Evolutionary conservation across 257 asterid species (phyloP), one percentile per base, ranked within the genome.

Genomic region (Ocimum tenuiflorum): DNA sequence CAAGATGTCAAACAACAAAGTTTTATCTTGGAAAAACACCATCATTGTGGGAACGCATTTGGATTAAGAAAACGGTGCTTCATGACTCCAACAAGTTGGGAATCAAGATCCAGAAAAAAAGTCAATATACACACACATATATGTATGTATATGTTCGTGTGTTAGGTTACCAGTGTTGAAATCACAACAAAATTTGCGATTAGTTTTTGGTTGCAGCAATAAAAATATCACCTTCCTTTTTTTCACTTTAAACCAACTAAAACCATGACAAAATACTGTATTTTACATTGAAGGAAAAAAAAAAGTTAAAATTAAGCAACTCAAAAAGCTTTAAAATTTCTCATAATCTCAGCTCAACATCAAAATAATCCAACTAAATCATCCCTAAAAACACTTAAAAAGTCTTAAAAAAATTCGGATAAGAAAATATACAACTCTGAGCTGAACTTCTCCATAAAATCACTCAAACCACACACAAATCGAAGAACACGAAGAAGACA

Each of bases 21-120:
- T 54, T 54, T 2, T n/a, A 4, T 54, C n/a, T 24, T 5, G 20
- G 18, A 9, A 54, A 54, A 12, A 54, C 41, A 54, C 10, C 17
- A 27, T 27, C 4, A 54, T 54, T 27, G 22, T 27, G 41, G 6
- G 45, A 33, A 15, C 31, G 4, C 60, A 68, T 23, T 79, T 24
- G 62, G 38, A 58, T 68, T 9, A 15, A 29, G 1, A 36, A 33
- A 33, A 53, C 48, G 35, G 60, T 60, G 64, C 57, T 43, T 46
- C 46, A 22, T 27, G 65, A 19, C 60, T 65, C 72, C 79, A 72
- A 56, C 75, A 68, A 47, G 62, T 36, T 36, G 49, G 62, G 68
- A 70, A 75, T 78, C 83, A 62, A 73, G 71, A 75, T 73, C 76
- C 65, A 45, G 65, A 7, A 43, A 48, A 72, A 60, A 61, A 43